phyloP scores from a whole-genome alignment of 768 basidiomycete genomes.

The Auriculariales sp. region DNA sequence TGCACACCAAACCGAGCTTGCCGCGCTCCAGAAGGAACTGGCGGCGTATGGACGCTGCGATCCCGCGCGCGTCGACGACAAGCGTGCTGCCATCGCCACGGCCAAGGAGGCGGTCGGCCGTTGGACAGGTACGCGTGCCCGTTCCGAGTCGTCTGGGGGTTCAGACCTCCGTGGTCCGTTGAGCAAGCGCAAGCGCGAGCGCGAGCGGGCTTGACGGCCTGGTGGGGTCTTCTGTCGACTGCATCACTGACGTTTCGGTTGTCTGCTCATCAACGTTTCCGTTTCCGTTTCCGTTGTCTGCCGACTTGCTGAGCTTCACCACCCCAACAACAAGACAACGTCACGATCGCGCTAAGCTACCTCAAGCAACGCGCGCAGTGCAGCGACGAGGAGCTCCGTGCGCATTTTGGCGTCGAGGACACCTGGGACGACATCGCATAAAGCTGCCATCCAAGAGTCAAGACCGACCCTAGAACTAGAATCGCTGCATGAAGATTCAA shows the following conservation, averaged over 20 bases:
- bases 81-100: constrained; percentile 51
- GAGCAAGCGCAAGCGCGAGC: too few relatives aligned
- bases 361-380: not conserved
- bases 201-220: too few relatives aligned
- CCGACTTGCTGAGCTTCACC: too few relatives aligned
- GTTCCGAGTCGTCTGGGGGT: not conserved
- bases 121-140: constrained; percentile 65
- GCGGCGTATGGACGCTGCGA: constrained; percentile 72
- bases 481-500: too few relatives aligned
- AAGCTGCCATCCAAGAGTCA: too few relatives aligned
- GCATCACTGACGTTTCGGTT: too few relatives aligned
- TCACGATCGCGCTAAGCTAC: constrained; percentile 4
- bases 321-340: constrained; percentile 7
- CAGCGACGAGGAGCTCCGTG: not conserved
- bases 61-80: constrained; percentile 67
- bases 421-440: constrained; percentile 5
- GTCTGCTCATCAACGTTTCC: too few relatives aligned
- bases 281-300: too few relatives aligned
- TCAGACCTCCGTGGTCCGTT: too few relatives aligned
- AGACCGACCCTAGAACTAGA: too few relatives aligned
- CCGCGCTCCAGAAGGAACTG: constrained; percentile 49
- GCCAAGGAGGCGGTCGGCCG: constrained; percentile 74
- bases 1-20: constrained; percentile 32
- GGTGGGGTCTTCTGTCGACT: too few relatives aligned
- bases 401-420: constrained; percentile 4